A percentile compares a stretch with the other conserved stretches of the same genome.
Evolutionary conservation across 1,284 basidiomycete species (phyloP).

Genomic region (Thelephora terrestris): DNA sequence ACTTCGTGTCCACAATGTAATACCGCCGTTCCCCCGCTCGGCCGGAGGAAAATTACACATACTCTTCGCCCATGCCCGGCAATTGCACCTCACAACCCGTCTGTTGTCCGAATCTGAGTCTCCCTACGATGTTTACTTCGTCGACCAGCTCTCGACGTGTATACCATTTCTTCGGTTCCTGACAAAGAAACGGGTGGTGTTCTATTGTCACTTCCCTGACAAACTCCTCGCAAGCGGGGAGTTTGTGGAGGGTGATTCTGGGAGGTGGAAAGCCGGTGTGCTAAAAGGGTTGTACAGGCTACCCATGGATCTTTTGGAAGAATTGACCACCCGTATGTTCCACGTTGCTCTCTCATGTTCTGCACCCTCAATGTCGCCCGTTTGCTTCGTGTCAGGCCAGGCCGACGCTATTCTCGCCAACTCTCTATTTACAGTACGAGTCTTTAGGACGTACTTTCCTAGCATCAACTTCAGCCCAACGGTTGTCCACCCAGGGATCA

Average conservation of each 20-base stretch:
- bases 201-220: constrained; percentile 98
- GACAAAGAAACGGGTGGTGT: constrained; percentile 72
- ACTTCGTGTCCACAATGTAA: constrained; percentile 70
- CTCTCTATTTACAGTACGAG: constrained; percentile 78
- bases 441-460: constrained; percentile 73
- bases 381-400: constrained; percentile 42
- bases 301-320: constrained; percentile 89
- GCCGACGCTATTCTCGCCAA: constrained; percentile 90
- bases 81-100: constrained; percentile 68
- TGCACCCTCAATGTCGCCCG: constrained; percentile 2
- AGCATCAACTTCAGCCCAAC: constrained; percentile 54
- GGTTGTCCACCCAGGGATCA: constrained; percentile 91
- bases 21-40: constrained; percentile 72
- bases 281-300: constrained; percentile 73
- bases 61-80: constrained; percentile 81
- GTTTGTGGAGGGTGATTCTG: constrained; percentile 45
- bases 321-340: constrained; percentile 74
- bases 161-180: constrained; percentile 74
- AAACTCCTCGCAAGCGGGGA: constrained; percentile 79
- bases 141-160: constrained; percentile 91
- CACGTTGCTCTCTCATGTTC: neutral
- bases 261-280: constrained; percentile 30
- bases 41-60: constrained; percentile 76
- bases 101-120: constrained; percentile 39
- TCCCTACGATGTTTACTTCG: constrained; percentile 79